These are phyloP conservation scores for Pleurotus tuber-regium DNA, from an alignment of 768 basidiomycete species.

Conservation along the genomic window DNA sequence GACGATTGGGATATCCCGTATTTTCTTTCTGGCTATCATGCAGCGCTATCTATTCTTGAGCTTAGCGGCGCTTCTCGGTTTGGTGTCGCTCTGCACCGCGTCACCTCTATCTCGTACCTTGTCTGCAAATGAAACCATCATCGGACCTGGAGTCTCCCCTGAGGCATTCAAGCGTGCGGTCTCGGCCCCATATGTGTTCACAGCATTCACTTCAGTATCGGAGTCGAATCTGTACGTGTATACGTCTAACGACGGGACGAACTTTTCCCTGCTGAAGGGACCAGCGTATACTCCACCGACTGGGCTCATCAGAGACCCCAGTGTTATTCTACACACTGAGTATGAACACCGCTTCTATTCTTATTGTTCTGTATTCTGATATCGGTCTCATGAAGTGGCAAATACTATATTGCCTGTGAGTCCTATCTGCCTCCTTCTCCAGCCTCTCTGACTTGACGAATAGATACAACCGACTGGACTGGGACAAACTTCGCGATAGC, in stretches of 20 bases:
- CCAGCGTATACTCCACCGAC: conserved; percentile 32
- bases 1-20: no score
- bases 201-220: conserved; percentile 31
- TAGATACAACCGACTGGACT: conserved; percentile 34
- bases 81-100: not conserved
- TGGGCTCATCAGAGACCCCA: conserved; percentile 34
- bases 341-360: conserved; percentile 14
- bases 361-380: not conserved
- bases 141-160: conserved; percentile 21
- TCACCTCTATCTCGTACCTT: no score
- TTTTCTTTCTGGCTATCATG: no score
- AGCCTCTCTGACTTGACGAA: not conserved
- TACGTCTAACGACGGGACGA: conserved; percentile 30
- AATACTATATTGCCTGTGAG: conserved; percentile 33
- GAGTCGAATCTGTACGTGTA: conserved; percentile 33
- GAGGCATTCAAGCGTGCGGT: conserved; percentile 30
- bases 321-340: conserved; percentile 33
- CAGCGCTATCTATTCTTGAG: no score
- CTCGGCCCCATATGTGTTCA: conserved; percentile 30
- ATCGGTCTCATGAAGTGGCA: conserved; percentile 20
- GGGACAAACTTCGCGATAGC: conserved; percentile 34
- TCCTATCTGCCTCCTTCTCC: not conserved
- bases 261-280: conserved; percentile 28
- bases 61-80: no score
- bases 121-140: not conserved